A percentile compares a stretch with the other conserved stretches of the same genome.
Evolutionary conservation across 2,329 filamentous ascomycete genomes (phyloP).

Genomic region (Fusarium udum): DNA sequence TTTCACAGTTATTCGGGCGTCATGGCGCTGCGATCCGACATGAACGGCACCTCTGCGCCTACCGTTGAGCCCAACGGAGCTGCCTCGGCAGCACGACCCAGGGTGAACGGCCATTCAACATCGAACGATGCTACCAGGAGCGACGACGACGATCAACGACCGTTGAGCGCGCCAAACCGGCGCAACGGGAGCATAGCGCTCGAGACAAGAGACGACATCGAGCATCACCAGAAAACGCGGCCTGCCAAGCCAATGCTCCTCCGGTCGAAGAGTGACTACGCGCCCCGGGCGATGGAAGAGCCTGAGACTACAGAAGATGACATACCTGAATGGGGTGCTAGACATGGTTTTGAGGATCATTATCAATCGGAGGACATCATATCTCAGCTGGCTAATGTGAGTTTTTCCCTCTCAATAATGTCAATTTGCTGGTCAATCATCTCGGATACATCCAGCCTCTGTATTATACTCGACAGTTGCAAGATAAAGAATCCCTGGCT

Average conservation of each 20-base stretch:
- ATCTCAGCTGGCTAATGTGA: conserved; percentile 80
- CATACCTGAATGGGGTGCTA: conserved; percentile 64
- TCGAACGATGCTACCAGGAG: conserved; percentile 40
- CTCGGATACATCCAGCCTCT: conserved; percentile 49
- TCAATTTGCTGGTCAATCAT: conserved; percentile 14
- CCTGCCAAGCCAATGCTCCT: conserved; percentile 61
- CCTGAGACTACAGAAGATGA: conserved; percentile 57
- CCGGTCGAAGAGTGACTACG: conserved; percentile 67
- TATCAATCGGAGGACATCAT: conserved; percentile 92
- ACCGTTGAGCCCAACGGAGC: conserved; percentile 35
- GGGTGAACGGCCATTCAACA: conserved; percentile 44
- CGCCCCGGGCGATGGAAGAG: conserved; percentile 53
- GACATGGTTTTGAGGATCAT: conserved; percentile 93
- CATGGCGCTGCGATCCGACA: conserved; percentile 49
- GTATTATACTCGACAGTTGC: conserved; percentile 7
- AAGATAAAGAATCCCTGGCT: neutral
- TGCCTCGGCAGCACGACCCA: conserved; percentile 42
- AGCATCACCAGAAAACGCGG: conserved; percentile 50
- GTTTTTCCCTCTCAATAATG: conserved; percentile 48
- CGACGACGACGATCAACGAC: conserved; percentile 51
- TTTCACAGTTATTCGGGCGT: conserved; percentile 37
- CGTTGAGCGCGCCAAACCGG: conserved; percentile 57
- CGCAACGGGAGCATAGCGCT: conserved; percentile 47
- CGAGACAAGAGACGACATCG: conserved; percentile 46
- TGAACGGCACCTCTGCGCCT: conserved; percentile 46